Evolutionary conservation across 2,329 filamentous ascomycete genomes (phyloP).

Genomic region (Magnaporthiopsis poae): DNA sequence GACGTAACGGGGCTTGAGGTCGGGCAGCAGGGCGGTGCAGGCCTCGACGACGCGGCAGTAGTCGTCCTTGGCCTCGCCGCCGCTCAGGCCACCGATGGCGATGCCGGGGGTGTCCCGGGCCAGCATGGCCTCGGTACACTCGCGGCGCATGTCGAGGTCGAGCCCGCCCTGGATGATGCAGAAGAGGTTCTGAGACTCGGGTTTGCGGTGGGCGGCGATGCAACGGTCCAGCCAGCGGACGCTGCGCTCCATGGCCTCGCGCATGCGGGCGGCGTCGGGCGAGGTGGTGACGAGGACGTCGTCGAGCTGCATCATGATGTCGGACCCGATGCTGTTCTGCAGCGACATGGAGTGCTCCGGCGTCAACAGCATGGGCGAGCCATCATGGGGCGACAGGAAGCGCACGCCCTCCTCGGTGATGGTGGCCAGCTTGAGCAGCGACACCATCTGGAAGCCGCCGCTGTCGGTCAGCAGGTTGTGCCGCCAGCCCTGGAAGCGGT

Average conservation of each 20-base stretch:
- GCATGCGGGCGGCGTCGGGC: slow-evolving; percentile 76
- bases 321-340: slow-evolving; percentile 93
- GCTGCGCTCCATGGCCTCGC: slow-evolving; percentile 87
- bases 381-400: slow-evolving; percentile 93
- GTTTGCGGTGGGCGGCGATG: slow-evolving; percentile 77
- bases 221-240: slow-evolving; percentile 94
- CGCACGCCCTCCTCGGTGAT: slow-evolving; percentile 92
- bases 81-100: slow-evolving; percentile 87
- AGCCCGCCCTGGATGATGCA: slow-evolving; percentile 97
- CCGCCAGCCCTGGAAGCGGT: slow-evolving; percentile 89
- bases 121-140: slow-evolving; percentile 83
- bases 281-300: slow-evolving; percentile 96
- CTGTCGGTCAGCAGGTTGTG: slow-evolving; percentile 86
- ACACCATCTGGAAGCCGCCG: slow-evolving; percentile 94
- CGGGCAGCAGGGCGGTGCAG: slow-evolving; percentile 75
- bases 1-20: slow-evolving; percentile 91
- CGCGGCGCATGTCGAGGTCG: slow-evolving; percentile 71
- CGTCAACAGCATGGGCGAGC: slow-evolving; percentile 88
- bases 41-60: slow-evolving; percentile 84
- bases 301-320: slow-evolving; percentile 99
- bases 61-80: slow-evolving; percentile 85
- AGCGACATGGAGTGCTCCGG: slow-evolving; percentile 93
- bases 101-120: slow-evolving; percentile 87
- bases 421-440: slow-evolving; percentile 79
- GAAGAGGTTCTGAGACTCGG: slow-evolving; percentile 80